phyloP scores from a whole-genome alignment of 2,329 filamentous ascomycete species.

The Penicillium sumatraense region DNA sequence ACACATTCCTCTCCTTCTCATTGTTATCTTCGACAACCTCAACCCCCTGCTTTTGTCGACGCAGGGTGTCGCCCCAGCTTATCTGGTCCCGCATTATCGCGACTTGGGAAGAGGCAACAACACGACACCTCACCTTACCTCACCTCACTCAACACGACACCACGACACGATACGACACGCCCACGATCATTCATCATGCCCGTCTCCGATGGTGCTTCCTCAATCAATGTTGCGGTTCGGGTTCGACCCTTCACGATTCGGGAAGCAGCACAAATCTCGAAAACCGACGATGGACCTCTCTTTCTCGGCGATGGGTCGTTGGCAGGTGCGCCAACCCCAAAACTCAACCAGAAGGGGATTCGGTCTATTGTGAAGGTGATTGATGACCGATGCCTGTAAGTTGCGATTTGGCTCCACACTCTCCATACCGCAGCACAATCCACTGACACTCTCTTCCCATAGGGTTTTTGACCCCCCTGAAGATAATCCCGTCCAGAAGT shows the following conservation, averaged over 20 bases:
- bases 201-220: constrained; percentile 51
- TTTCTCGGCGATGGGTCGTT: constrained; percentile 98
- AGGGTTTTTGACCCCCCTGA: constrained; percentile 98
- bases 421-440: constrained; percentile 1
- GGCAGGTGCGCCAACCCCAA: constrained; percentile 82
- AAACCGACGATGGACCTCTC: constrained; percentile 78
- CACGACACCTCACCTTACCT: too few relatives aligned
- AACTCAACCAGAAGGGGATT: constrained; percentile 83
- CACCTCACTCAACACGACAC: not conserved
- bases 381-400: constrained; percentile 93
- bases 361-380: constrained; percentile 93
- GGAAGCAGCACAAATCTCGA: constrained; percentile 86
- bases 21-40: constrained; percentile 19
- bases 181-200: constrained; percentile 40
- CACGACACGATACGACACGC: constrained; percentile 10
- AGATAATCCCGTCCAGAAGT: constrained; percentile 87
- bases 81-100: constrained; percentile 23
- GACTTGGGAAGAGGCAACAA: constrained; percentile 21
- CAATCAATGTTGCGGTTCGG: constrained; percentile 60
- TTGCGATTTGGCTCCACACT: constrained; percentile 10
- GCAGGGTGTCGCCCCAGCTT: constrained; percentile 23
- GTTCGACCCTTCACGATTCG: constrained; percentile 76
- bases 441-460: constrained; percentile 9
- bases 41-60: constrained; percentile 25
- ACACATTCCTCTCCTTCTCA: constrained; percentile 32